Evolutionary conservation across 441 rosid species (phyloP).

Genomic region (Lepidium campestre): DNA sequence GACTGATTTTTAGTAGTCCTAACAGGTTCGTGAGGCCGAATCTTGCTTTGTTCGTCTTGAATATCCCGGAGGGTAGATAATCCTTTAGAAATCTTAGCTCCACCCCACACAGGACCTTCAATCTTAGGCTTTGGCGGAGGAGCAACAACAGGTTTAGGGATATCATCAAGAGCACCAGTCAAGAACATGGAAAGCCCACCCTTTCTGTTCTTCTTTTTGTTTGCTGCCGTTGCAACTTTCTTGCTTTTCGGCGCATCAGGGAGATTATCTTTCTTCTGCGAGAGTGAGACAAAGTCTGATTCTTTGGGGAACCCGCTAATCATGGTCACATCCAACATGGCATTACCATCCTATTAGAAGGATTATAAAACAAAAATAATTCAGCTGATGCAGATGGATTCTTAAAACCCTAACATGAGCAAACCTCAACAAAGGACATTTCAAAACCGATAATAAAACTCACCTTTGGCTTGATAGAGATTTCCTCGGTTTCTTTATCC

Average conservation of each 20-base stretch:
- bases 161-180: slow-evolving; percentile 93
- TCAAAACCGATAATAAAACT: slow-evolving; percentile 3
- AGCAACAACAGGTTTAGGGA: slow-evolving; percentile 44
- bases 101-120: slow-evolving; percentile 99
- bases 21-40: slow-evolving; percentile 30
- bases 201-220: slow-evolving; percentile 78
- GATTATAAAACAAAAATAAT: neutral
- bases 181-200: slow-evolving; percentile 99
- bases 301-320: slow-evolving; percentile 32
- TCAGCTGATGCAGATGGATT: neutral
- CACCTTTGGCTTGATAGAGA: slow-evolving; percentile 46
- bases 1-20: slow-evolving; percentile 35
- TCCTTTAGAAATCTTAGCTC: slow-evolving; percentile 77
- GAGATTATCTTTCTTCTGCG: slow-evolving; percentile 36
- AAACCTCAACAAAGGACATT: neutral
- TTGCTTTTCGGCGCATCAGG: slow-evolving; percentile 34
- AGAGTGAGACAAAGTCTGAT: slow-evolving; percentile 29
- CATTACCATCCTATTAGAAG: slow-evolving; percentile 40
- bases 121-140: slow-evolving; percentile 62
- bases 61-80: slow-evolving; percentile 81
- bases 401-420: neutral
- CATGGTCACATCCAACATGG: slow-evolving; percentile 16
- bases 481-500: slow-evolving; percentile 31
- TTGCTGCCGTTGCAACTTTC: slow-evolving; percentile 35
- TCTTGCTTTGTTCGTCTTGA: slow-evolving; percentile 84